These are phyloP conservation scores for Penicillium aurantiogriseum DNA, from an alignment of 2,329 filamentous ascomycete genomes.

Conservation along the genomic window DNA sequence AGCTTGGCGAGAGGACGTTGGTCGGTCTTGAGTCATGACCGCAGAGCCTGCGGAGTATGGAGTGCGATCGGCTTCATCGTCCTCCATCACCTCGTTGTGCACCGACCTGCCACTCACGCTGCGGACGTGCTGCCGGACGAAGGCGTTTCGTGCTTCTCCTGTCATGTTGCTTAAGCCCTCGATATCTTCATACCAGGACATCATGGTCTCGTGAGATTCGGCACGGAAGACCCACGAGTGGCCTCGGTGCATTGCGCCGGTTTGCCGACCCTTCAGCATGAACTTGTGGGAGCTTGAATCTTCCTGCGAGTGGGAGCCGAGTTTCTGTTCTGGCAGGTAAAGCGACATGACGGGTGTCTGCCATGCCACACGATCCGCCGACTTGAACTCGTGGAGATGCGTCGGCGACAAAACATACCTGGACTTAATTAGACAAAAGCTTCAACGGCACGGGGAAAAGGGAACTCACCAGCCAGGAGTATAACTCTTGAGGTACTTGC, in stretches of 20 bases:
- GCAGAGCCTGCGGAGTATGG: constrained; percentile 61
- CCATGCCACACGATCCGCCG: constrained; percentile 78
- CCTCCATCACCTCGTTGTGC: constrained; percentile 75
- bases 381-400: constrained; percentile 98
- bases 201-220: constrained; percentile 84
- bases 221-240: constrained; percentile 68
- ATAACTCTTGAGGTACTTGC: constrained; percentile 97
- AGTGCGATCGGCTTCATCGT: constrained; percentile 66
- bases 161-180: constrained; percentile 84
- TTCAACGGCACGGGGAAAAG: not conserved
- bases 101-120: constrained; percentile 69
- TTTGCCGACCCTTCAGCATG: constrained; percentile 93
- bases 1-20: constrained; percentile 63
- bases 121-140: constrained; percentile 77
- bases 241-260: constrained; percentile 82
- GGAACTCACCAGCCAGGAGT: constrained; percentile 80
- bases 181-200: constrained; percentile 94
- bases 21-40: constrained; percentile 39
- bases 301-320: constrained; percentile 83
- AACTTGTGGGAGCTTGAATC: constrained; percentile 93
- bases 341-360: constrained; percentile 95
- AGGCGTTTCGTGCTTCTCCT: constrained; percentile 82
- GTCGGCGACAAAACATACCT: constrained; percentile 96
- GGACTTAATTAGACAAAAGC: constrained; percentile 13
- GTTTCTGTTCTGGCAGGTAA: constrained; percentile 89